Percentiles rank a stretch among this genome's conserved stretches.
Evolutionary conservation across 2,329 filamentous ascomycete genomes (phyloP).

Genomic region (Pleomassaria siparia): DNA sequence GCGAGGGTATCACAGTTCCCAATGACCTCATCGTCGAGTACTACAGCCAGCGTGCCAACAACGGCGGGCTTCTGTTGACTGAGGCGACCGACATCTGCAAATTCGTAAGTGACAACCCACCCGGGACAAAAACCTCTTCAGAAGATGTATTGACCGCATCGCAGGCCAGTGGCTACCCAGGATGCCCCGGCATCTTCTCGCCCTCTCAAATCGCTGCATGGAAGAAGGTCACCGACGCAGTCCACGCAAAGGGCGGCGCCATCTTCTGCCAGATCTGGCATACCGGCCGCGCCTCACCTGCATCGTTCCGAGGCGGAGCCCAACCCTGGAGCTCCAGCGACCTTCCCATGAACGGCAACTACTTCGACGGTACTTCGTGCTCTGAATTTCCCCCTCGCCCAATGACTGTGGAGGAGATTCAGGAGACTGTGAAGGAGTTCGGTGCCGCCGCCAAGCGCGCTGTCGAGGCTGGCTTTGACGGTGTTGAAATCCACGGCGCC

Average conservation of each 20-base stretch:
- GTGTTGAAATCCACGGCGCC: slow-evolving; percentile 45
- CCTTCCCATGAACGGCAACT: slow-evolving; percentile 45
- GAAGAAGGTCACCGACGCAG: slow-evolving; percentile 54
- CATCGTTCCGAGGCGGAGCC: slow-evolving; percentile 43
- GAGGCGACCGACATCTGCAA: slow-evolving; percentile 54
- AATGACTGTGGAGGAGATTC: slow-evolving; percentile 45
- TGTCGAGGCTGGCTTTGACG: slow-evolving; percentile 38
- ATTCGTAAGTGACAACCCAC: slow-evolving; percentile 22
- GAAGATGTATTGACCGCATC: not conserved
- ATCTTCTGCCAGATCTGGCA: slow-evolving; percentile 52
- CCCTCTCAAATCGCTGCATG: slow-evolving; percentile 51
- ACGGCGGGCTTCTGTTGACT: slow-evolving; percentile 60
- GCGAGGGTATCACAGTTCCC: slow-evolving; percentile 48
- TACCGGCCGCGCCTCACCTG: slow-evolving; percentile 49
- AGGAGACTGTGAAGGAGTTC: slow-evolving; percentile 42
- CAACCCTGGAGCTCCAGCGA: slow-evolving; percentile 43
- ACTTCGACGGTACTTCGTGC: slow-evolving; percentile 41
- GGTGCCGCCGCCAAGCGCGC: slow-evolving; percentile 44
- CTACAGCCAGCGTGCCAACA: slow-evolving; percentile 56
- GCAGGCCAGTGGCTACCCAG: slow-evolving; percentile 43
- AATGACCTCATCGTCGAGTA: slow-evolving; percentile 53
- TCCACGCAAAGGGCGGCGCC: slow-evolving; percentile 54
- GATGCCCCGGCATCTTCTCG: slow-evolving; percentile 34
- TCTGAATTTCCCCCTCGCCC: slow-evolving; percentile 38
- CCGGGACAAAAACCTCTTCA: not conserved